A percentile compares a stretch with the other conserved stretches of the same genome.
phyloP scores from a whole-genome alignment of 2,329 filamentous ascomycete species.

The Alternaria metachromatica region DNA sequence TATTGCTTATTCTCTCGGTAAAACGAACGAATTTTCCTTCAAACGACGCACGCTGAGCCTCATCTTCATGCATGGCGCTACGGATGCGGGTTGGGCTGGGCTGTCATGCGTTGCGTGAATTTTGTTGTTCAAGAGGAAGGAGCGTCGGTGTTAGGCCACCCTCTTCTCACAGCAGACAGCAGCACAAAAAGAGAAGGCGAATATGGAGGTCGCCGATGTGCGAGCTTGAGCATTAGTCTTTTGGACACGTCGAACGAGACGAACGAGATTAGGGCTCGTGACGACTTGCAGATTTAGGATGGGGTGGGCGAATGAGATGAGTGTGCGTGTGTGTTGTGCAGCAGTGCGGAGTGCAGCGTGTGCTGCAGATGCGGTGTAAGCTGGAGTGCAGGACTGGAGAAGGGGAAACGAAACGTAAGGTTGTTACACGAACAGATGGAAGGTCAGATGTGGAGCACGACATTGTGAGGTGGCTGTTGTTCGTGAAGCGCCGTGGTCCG shows the following conservation, averaged over 20 bases:
- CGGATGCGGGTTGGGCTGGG: background rate
- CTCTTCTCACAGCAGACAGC: background rate
- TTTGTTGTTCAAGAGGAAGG: background rate
- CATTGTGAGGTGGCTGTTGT: background rate
- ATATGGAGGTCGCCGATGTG: slow-evolving; percentile 14
- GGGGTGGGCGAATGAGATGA: slow-evolving; percentile 1
- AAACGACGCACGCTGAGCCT: slow-evolving; percentile 15
- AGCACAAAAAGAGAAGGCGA: background rate
- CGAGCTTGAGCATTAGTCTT: slow-evolving; percentile 3
- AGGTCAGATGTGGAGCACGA: background rate
- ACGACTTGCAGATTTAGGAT: slow-evolving; percentile 5
- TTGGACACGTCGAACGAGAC: background rate
- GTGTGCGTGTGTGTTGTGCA: slow-evolving; percentile 14
- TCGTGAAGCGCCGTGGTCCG: background rate
- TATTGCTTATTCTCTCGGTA: slow-evolving; percentile 24
- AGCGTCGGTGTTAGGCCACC: background rate
- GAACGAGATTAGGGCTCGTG: slow-evolving; percentile 4
- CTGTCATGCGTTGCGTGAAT: slow-evolving; percentile 1
- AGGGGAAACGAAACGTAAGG: background rate
- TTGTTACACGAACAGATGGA: background rate
- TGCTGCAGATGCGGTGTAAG: slow-evolving; percentile 17
- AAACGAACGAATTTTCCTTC: background rate
- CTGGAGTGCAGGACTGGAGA: slow-evolving; percentile 11
- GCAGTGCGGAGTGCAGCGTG: slow-evolving; percentile 21
- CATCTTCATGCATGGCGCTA: slow-evolving; percentile 17